Base-by-base conservation (phyloP, 495 filamentous ascomycete species). In the Wilcoxina mikolae region DNA sequence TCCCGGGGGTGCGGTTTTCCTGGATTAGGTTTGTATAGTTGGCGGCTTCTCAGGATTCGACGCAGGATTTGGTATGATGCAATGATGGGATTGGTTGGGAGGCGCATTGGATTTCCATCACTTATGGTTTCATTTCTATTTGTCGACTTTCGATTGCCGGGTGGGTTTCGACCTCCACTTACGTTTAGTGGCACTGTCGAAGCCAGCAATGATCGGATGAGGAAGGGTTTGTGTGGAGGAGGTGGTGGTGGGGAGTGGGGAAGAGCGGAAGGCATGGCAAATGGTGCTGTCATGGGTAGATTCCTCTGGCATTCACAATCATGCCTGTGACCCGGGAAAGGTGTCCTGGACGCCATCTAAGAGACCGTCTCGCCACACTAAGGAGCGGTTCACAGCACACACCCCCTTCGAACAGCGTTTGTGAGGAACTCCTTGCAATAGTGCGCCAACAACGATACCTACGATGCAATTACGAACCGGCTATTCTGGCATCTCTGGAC, bases 31-130 rank as follows among this genome's bases (percentile, higher is more conserved):
- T 62, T 64, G 60, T 64, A 64, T 63, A 63, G 53, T 63, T 62
- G 22, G 27, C 23, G 46, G 35, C 58, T 53, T 58, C 26, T 62
- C 47, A 55, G 28, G 51, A 31, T 63, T 55, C 60, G 27, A 54
- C 43, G 46, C 51, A 41, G 56, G 56, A 60, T 56, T 50, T 56
- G 51, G 60, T 50, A 50, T 54, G 56, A 62, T n/a, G 61, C 62
- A 56, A 63, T 59, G 61, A 62, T 64, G 55, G 53, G 61, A 60
- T 49, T 64, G 61, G 60, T 64, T 64, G 41, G 60, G 54, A 63
- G 61, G 61, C 61, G 61, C 61, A 63, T 63, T 60, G 61, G 55
- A 53, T 62, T 55, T 60, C 41, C 45, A 44, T 47, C 46, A 24
- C 53, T 62, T 49, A 53, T 58, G 49, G 28, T 55, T 58, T 60